Evolutionary conservation across 495 filamentous ascomycete species (phyloP).

Genomic region (Annulohypoxylon maeteangense): DNA sequence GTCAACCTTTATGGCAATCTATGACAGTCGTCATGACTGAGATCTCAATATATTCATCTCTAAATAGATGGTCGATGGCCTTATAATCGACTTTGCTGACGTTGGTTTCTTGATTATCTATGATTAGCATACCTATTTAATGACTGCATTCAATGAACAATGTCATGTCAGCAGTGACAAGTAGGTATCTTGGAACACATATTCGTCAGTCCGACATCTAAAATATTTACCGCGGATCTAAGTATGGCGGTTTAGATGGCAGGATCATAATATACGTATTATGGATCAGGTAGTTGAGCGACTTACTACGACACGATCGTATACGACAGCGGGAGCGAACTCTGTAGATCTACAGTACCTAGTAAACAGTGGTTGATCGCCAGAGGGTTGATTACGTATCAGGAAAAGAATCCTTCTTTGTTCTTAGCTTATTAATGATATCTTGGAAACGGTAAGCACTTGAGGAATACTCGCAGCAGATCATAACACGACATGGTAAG

Average conservation of each 20-base stretch:
- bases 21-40: neutral
- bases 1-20: neutral
- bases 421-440: conserved; percentile 9
- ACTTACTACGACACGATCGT: conserved; percentile 8
- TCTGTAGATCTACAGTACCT: conserved; percentile 5
- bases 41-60: neutral
- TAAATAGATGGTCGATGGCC: neutral
- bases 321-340: neutral
- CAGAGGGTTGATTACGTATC: conserved; percentile 1
- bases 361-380: conserved; percentile 1
- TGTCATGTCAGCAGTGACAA: neutral
- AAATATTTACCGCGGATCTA: neutral
- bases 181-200: no score
- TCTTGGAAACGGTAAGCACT: conserved; percentile 7
- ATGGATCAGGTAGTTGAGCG: neutral
- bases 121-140: neutral
- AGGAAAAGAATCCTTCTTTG: conserved; percentile 3
- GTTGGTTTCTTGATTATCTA: neutral
- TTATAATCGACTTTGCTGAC: neutral
- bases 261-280: conserved; percentile 6
- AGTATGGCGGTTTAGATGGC: neutral
- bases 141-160: neutral
- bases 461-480: conserved; percentile 9
- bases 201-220: neutral
- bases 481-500: conserved; percentile 5